Evolutionary conservation across 352 stramenopile genomes (phyloP).

Genomic region (Pythium utonaiense): DNA sequence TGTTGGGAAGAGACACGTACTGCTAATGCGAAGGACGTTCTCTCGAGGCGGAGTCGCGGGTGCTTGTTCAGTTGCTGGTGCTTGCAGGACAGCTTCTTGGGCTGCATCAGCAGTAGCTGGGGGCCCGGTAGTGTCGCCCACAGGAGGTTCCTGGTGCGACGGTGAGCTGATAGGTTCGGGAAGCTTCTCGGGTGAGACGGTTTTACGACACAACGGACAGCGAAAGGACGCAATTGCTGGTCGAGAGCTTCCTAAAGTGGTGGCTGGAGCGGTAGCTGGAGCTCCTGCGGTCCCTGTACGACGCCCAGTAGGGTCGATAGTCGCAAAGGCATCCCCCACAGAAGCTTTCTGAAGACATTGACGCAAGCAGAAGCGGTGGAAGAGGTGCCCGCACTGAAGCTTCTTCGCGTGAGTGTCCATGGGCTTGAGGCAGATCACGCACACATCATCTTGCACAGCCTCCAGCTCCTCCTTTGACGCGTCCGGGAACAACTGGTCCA

Average conservation of each 20-base stretch:
- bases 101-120: not conserved
- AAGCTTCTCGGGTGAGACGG: slow-evolving; percentile 16
- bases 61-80: not conserved
- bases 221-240: slow-evolving; percentile 12
- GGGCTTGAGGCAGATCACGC: slow-evolving; percentile 72
- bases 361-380: slow-evolving; percentile 68
- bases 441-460: slow-evolving; percentile 67
- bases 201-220: slow-evolving; percentile 17
- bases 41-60: slow-evolving; percentile 17
- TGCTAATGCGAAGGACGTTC: slow-evolving; percentile 73
- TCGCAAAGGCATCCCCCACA: slow-evolving; percentile 47
- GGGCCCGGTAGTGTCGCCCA: not conserved
- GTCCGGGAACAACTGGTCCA: slow-evolving; percentile 62
- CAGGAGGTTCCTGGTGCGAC: not conserved
- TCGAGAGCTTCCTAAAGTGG: slow-evolving; percentile 22
- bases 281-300: not conserved
- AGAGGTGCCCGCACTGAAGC: slow-evolving; percentile 66
- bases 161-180: slow-evolving; percentile 2
- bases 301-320: slow-evolving; percentile 20
- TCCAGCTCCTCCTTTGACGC: slow-evolving; percentile 51
- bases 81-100: not conserved
- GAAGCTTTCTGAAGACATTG: slow-evolving; percentile 74
- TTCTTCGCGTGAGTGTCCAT: slow-evolving; percentile 74
- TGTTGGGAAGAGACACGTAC: slow-evolving; percentile 62
- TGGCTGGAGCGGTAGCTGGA: slow-evolving; percentile 4